Conservation (phyloP, 306 rosid genomes). For the Abrus pulchellus region DNA sequence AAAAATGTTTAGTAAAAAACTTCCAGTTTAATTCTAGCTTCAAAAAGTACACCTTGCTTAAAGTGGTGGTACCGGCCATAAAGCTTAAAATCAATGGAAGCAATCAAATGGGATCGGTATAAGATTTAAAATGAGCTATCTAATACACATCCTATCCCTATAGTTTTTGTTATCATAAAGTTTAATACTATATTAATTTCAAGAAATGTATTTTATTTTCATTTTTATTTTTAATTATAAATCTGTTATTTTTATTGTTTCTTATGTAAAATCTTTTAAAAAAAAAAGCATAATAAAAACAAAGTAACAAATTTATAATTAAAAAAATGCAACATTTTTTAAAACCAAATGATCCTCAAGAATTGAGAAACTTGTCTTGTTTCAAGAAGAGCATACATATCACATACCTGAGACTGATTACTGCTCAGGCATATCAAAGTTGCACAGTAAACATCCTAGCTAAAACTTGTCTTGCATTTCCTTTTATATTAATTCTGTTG, state of each 20-base stretch:
- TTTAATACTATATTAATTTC: neutral
- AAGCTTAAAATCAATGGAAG: neutral
- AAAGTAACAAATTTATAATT: too few species aligned
- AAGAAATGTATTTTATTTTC: too few species aligned
- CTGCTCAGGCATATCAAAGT: neutral
- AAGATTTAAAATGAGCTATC: neutral
- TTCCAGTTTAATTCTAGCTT: neutral
- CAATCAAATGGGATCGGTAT: neutral
- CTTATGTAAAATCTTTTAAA: too few species aligned
- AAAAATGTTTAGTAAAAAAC: neutral
- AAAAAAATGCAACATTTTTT: too few species aligned
- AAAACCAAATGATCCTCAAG: too few species aligned
- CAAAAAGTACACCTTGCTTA: neutral
- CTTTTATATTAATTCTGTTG: too few species aligned
- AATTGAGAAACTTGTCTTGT: neutral
- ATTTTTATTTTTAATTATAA: too few species aligned
- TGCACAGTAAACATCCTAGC: neutral
- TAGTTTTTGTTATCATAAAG: neutral
- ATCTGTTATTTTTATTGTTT: too few species aligned
- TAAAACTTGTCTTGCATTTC: too few species aligned
- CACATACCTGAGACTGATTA: neutral
- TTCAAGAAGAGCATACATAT: neutral
- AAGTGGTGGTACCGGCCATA: too few species aligned
- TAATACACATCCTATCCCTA: neutral
- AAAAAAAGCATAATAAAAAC: too few species aligned